Evolutionary conservation across 2,329 filamentous ascomycete genomes (phyloP), one percentile per base, ranked within the genome.

Genomic region (Plenodomus lindquistii): DNA sequence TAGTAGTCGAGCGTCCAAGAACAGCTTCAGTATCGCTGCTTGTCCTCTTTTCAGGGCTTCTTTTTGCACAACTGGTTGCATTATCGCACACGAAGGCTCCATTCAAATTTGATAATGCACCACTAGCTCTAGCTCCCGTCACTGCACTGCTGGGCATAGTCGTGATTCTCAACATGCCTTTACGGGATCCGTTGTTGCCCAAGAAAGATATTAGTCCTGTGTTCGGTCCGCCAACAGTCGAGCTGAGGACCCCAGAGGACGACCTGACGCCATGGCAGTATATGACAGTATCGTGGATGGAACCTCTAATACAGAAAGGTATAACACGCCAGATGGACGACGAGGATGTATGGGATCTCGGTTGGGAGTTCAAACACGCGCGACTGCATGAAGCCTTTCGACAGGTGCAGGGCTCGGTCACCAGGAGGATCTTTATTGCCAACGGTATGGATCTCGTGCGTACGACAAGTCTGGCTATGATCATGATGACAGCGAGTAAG

Each of bases 271-370:
- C 92, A 1, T 91, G 89, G 81, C 88, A 92, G 58, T 96, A 90
- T 73, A 88, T 93, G 82, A 86, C 84, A 5, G 87, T 96, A 21
- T 88, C 84, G 0, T 96, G 91, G 91, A 86, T 96, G 74, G 77
- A 78, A 0, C 87, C 91, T 0, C 73, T 96, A 6, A 90, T 95
- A 11, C 74, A 77, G 1, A 71, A 85, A 19, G 89, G 87, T 1
- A 81, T 78, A 36, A 75, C 77, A 22, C 78, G 84, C 35, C 86
- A 91, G 58, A 76, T 96, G 8, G 76, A 91, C 29, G 85, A 91
- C 34, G 81, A 86, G 31, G 90, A 96, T 65, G 87, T 96, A 2
- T 96, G 91, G 91, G 76, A 81, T 34, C 74, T 96, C 0, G 85
- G 85, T 0, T 88, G 85, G 58, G 87, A 94, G 44, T 96, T 93